Percentiles rank a stretch among this genome's conserved stretches.
These are phyloP conservation scores for Podospora anserina DNA, from an alignment of 495 filamentous ascomycete species.

Conservation along the genomic window DNA sequence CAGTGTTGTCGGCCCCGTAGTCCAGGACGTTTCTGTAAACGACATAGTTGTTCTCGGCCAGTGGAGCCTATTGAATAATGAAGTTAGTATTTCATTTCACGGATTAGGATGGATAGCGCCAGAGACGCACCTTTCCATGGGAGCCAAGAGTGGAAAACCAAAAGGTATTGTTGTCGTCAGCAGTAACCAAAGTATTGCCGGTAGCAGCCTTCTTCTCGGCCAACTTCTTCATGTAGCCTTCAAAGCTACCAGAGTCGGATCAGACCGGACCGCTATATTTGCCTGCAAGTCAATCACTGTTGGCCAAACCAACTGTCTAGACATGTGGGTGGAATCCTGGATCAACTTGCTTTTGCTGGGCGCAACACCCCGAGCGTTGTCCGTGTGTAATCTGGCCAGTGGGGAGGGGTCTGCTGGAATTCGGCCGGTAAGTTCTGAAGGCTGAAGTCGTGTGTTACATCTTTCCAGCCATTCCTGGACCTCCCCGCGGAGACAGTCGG, in stretches of 20 bases:
- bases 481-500: not conserved
- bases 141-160: not conserved
- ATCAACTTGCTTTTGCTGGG: not conserved
- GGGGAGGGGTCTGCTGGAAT: not conserved
- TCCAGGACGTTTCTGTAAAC: conserved; percentile 10
- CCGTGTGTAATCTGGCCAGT: not conserved
- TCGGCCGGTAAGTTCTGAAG: not conserved
- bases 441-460: not conserved
- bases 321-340: not conserved
- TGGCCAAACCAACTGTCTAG: not conserved
- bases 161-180: not conserved
- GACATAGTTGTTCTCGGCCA: conserved; percentile 3
- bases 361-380: not conserved
- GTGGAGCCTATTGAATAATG: not conserved
- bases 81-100: not conserved
- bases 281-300: not conserved
- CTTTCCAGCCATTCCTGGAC: not conserved
- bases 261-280: not conserved
- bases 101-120: not conserved
- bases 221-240: not conserved
- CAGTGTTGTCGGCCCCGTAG: conserved; percentile 11
- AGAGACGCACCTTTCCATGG: not conserved
- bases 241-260: not conserved
- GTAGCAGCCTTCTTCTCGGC: not conserved
- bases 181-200: not conserved